Percentiles rank a stretch among this genome's conserved stretches.
Conservation (phyloP, 805 yeast genomes). For the Kuraishia floccosa region DNA sequence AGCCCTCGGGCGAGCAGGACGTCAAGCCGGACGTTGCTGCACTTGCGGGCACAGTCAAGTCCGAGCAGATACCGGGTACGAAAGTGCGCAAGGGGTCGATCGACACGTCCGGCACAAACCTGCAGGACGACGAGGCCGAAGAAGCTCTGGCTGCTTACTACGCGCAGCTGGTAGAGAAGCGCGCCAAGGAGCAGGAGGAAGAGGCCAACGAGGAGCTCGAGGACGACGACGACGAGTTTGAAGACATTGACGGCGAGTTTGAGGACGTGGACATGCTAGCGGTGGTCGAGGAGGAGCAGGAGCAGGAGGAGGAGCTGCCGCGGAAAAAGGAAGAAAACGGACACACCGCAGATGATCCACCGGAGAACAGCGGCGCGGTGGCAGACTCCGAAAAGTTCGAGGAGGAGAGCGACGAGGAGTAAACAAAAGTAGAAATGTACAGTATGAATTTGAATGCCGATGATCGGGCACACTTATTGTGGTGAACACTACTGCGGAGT, state of each 20-base stretch:
- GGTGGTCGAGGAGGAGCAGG: neutral
- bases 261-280: constrained; percentile 8
- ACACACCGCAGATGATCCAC: too few species aligned
- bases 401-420: constrained; percentile 9
- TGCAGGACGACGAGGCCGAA: constrained; percentile 57
- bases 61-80: constrained; percentile 1
- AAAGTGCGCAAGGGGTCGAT: constrained; percentile 1
- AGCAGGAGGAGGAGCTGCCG: neutral
- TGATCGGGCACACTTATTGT: too few species aligned
- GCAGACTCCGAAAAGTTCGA: too few species aligned
- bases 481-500: too few species aligned
- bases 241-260: constrained; percentile 17
- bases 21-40: constrained; percentile 3
- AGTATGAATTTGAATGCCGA: too few species aligned
- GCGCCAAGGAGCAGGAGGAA: constrained; percentile 49
- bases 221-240: constrained; percentile 30
- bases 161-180: constrained; percentile 62
- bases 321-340: too few species aligned
- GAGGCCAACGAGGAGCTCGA: constrained; percentile 42
- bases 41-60: neutral
- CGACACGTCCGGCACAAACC: constrained; percentile 6
- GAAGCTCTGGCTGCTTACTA: constrained; percentile 68
- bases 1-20: constrained; percentile 3
- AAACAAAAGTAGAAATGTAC: too few species aligned
- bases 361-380: too few species aligned